phyloP scores from a whole-genome alignment of 2,329 filamentous ascomycete genomes.

The Alternaria gansuensis region DNA sequence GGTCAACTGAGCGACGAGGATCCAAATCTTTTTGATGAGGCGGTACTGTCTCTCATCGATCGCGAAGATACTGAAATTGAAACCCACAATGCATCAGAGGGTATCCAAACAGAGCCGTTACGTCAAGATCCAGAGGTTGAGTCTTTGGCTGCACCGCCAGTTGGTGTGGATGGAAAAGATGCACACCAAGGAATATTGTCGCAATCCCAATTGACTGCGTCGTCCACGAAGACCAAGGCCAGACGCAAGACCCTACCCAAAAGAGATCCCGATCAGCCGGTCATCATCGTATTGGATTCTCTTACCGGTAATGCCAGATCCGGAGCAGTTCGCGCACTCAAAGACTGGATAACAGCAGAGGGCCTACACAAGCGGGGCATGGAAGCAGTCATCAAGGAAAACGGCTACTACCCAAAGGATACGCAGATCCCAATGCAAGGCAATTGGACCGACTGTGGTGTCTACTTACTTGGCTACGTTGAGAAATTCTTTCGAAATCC shows the following conservation, averaged over 20 bases:
- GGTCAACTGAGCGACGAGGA: slow-evolving; percentile 22
- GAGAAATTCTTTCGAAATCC: slow-evolving; percentile 82
- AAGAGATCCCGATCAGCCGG: slow-evolving; percentile 58
- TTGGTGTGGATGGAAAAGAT: slow-evolving; percentile 17
- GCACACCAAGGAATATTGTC: slow-evolving; percentile 12
- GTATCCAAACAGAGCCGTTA: background rate
- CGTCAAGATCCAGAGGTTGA: slow-evolving; percentile 1
- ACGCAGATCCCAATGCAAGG: slow-evolving; percentile 75
- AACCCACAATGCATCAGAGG: no score
- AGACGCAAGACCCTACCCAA: slow-evolving; percentile 40
- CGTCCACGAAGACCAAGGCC: slow-evolving; percentile 34
- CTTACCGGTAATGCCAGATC: slow-evolving; percentile 66
- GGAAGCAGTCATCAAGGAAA: slow-evolving; percentile 56
- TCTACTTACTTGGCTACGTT: slow-evolving; percentile 86
- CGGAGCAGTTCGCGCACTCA: slow-evolving; percentile 72
- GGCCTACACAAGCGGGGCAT: slow-evolving; percentile 69
- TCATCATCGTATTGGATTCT: slow-evolving; percentile 89
- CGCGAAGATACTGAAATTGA: slow-evolving; percentile 20
- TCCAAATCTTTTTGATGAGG: slow-evolving; percentile 35
- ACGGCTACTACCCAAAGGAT: slow-evolving; percentile 72
- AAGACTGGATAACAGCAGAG: slow-evolving; percentile 79
- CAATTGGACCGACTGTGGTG: slow-evolving; percentile 88
- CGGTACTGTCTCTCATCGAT: slow-evolving; percentile 35
- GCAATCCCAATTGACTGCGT: slow-evolving; percentile 14
- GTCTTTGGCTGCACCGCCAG: slow-evolving; percentile 4